phyloP scores from a whole-genome alignment of 345 rosid genomes.

The Gossypium turneri region DNA sequence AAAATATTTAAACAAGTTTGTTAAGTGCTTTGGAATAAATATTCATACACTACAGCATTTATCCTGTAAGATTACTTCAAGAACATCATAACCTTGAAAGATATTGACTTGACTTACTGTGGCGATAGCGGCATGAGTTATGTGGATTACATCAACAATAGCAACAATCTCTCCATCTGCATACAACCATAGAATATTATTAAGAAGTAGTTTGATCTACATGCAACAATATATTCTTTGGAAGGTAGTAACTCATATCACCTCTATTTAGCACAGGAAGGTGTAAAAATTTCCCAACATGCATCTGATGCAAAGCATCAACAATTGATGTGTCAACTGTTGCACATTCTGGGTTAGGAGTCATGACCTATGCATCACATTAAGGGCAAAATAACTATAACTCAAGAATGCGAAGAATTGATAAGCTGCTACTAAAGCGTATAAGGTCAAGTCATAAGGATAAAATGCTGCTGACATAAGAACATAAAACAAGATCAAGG shows the following conservation, averaged over 20 bases:
- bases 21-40: conserved; percentile 4
- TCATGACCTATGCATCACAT: conserved; percentile 69
- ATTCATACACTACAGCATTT: not conserved
- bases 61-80: conserved; percentile 13
- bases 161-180: conserved; percentile 83
- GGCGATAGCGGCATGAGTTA: conserved; percentile 94
- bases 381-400: conserved; percentile 11
- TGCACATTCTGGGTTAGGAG: conserved; percentile 93
- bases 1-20: not conserved
- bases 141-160: conserved; percentile 84
- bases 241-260: conserved; percentile 22
- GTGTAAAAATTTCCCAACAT: conserved; percentile 95
- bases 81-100: conserved; percentile 11
- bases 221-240: conserved; percentile 16
- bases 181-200: conserved; percentile 23
- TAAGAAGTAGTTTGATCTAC: conserved; percentile 15
- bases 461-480: not conserved
- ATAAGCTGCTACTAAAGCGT: not conserved
- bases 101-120: conserved; percentile 53
- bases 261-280: conserved; percentile 91
- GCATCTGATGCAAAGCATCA: conserved; percentile 96
- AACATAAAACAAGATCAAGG: not conserved
- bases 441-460: not conserved
- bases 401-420: not conserved
- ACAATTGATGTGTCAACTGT: conserved; percentile 85